A percentile compares a stretch with the other conserved stretches of the same genome.
Evolutionary conservation across 164 flowering plant species (phyloP).

Genomic region (Chimonanthus salicifolius): DNA sequence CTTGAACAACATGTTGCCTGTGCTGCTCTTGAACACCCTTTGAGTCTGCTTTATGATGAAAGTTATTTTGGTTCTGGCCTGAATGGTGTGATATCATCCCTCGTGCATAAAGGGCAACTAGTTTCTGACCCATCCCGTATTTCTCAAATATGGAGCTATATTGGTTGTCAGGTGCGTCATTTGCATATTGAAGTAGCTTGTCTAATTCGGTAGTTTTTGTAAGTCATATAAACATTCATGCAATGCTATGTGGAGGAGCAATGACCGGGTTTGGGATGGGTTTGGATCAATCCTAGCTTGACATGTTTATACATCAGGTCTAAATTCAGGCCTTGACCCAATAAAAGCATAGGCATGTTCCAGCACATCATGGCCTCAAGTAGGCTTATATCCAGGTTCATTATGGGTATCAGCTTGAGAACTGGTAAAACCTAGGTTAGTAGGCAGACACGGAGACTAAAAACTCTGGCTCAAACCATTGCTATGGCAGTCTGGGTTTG

Average conservation of each 20-base stretch:
- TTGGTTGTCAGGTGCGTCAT: conserved; percentile 69
- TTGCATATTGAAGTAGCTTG: conserved; percentile 3
- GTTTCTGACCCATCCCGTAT: conserved; percentile 43
- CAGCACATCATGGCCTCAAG: background rate
- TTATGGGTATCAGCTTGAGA: background rate
- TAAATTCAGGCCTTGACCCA: background rate
- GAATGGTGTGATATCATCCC: conserved; percentile 34
- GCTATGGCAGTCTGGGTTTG: background rate
- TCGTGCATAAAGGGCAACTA: conserved; percentile 52
- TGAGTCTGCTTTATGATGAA: conserved; percentile 67
- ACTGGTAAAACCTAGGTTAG: background rate
- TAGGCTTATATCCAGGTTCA: background rate
- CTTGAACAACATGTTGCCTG: conserved; percentile 81
- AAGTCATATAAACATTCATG: background rate
- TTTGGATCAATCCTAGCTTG: background rate
- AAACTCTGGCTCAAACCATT: background rate
- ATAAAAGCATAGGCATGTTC: no score
- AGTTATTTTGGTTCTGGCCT: conserved; percentile 74
- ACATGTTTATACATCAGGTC: background rate
- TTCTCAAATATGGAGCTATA: conserved; percentile 67
- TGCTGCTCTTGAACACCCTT: conserved; percentile 82
- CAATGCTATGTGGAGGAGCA: background rate
- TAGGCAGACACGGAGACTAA: background rate
- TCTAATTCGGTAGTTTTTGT: background rate
- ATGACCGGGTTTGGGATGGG: background rate